These are phyloP conservation scores for Boletus smithii DNA, from an alignment of 1,284 basidiomycete genomes.

Conservation along the genomic window DNA sequence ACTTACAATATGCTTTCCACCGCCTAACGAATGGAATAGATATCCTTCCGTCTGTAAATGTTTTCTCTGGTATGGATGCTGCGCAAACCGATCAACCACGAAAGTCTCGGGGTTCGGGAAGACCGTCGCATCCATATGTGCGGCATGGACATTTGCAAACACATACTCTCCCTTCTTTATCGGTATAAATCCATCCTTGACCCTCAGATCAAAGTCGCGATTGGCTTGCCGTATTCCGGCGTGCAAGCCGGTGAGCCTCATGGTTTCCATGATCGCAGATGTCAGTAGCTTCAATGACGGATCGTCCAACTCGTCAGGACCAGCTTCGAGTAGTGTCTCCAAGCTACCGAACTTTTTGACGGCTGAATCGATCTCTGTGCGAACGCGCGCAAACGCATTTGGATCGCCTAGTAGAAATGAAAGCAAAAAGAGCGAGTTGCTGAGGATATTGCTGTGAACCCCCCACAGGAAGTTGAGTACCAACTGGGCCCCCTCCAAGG, in stretches of 20 bases:
- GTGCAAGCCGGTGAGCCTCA: constrained; percentile 22
- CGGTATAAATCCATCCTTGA: constrained; percentile 9
- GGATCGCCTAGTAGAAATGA: constrained; percentile 20
- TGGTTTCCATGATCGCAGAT: constrained; percentile 31
- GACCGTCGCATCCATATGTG: constrained; percentile 18
- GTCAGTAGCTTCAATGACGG: constrained; percentile 23
- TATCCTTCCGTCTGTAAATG: constrained; percentile 20
- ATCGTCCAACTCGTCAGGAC: constrained; percentile 18
- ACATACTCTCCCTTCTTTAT: constrained; percentile 24
- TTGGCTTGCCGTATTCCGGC: constrained; percentile 15
- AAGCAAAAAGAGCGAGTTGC: constrained; percentile 20
- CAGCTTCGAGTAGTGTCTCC: constrained; percentile 13
- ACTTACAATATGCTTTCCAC: constrained; percentile 25
- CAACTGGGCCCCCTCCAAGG: constrained; percentile 20
- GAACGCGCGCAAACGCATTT: constrained; percentile 14
- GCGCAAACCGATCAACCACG: constrained; percentile 24
- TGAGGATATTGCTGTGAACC: constrained; percentile 24
- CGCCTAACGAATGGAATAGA: constrained; percentile 22
- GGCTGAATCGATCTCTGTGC: constrained; percentile 22
- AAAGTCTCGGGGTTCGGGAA: constrained; percentile 18
- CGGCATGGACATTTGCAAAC: constrained; percentile 19
- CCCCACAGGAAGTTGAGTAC: constrained; percentile 27
- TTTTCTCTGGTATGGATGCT: constrained; percentile 16
- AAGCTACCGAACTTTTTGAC: constrained; percentile 14
- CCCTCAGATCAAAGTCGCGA: constrained; percentile 19